These are phyloP conservation scores for Fragilariopsis cylindrus DNA, from an alignment of 108 stramenopile species.

Conservation along the genomic window DNA sequence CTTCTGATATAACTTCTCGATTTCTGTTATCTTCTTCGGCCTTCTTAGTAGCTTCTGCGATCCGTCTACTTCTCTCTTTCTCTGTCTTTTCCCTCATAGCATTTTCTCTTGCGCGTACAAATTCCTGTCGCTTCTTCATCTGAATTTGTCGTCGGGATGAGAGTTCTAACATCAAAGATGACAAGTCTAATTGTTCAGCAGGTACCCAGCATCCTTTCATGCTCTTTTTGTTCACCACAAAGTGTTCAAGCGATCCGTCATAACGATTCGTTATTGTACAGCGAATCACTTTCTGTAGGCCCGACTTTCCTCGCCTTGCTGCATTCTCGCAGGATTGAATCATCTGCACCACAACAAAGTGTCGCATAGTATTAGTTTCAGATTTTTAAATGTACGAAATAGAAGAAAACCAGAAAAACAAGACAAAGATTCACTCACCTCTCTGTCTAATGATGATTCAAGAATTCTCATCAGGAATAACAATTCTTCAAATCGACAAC, in stretches of 20 bases:
- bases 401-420: no score
- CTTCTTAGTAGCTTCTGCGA: conserved; percentile 15
- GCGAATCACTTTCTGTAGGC: conserved; percentile 39
- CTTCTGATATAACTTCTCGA: conserved; percentile 8
- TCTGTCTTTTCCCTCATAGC: conserved; percentile 7
- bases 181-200: conserved; percentile 46
- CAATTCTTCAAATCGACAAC: conserved; percentile 58
- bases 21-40: conserved; percentile 18
- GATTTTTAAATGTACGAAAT: neutral
- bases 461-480: conserved; percentile 51
- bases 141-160: conserved; percentile 14
- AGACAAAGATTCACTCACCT: conserved; percentile 39
- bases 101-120: neutral
- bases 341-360: conserved; percentile 15
- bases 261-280: conserved; percentile 47
- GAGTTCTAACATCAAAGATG: conserved; percentile 45
- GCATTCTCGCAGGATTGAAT: conserved; percentile 41
- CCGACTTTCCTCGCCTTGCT: conserved; percentile 33
- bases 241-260: conserved; percentile 57
- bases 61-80: neutral
- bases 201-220: conserved; percentile 57
- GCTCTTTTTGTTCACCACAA: conserved; percentile 48
- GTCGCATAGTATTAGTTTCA: conserved; percentile 3
- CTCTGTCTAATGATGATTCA: conserved; percentile 56
- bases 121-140: conserved; percentile 6